phyloP scores from a whole-genome alignment of 345 rosid species.

The Eucalyptus dawsonii region DNA sequence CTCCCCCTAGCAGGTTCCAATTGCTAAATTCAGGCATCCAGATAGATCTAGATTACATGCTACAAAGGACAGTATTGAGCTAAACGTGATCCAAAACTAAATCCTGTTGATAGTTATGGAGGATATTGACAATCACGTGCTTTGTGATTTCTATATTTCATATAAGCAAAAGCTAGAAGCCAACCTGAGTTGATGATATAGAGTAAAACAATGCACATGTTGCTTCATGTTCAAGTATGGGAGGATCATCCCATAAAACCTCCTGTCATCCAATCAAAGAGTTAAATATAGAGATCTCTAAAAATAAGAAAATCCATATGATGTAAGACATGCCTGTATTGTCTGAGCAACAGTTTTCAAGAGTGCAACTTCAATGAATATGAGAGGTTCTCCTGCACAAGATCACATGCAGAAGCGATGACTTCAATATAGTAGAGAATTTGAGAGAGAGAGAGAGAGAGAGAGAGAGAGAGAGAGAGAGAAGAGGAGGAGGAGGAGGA shows the following conservation, averaged over 20 bases:
- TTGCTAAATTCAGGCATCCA: neutral
- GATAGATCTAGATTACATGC: neutral
- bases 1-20: neutral
- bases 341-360: conserved; percentile 62
- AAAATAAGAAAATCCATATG: neutral
- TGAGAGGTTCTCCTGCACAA: conserved; percentile 84
- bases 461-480: neutral
- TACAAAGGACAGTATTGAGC: neutral
- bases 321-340: conserved; percentile 47
- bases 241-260: conserved; percentile 93
- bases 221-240: conserved; percentile 65
- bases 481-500: neutral
- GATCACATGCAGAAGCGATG: neutral
- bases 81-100: neutral
- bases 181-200: conserved; percentile 94
- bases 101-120: neutral
- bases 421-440: neutral
- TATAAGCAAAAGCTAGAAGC: neutral
- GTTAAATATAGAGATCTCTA: neutral
- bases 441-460: neutral
- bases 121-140: neutral
- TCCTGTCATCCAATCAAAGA: conserved; percentile 34
- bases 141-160: neutral
- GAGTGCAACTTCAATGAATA: conserved; percentile 95
- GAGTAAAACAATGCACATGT: conserved; percentile 89